A percentile compares a stretch with the other conserved stretches of the same genome.
phyloP scores from a whole-genome alignment of 371 early-diverging fungal genomes.

The Catenaria anguillulae region DNA sequence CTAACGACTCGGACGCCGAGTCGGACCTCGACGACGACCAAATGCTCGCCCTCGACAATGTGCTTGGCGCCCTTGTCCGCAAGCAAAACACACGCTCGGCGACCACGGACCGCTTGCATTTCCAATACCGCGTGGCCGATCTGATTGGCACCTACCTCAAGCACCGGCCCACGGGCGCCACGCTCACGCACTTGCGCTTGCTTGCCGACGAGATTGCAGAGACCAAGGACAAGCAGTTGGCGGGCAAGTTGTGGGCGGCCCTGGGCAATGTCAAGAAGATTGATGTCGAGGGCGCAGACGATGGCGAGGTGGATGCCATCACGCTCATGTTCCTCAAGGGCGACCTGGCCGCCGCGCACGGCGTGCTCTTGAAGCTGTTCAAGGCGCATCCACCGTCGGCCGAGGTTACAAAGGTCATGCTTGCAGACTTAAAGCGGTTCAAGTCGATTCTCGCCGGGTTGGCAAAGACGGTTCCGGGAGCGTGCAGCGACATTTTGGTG shows the following conservation, averaged over 20 bases:
- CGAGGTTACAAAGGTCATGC: not conserved
- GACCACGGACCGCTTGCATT: not conserved
- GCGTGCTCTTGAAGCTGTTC: not conserved
- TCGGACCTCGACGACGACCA: not conserved
- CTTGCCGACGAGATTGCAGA: not conserved
- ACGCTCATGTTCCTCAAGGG: not conserved
- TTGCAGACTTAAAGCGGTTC: not conserved
- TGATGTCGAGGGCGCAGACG: not conserved
- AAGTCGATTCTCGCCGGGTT: not conserved
- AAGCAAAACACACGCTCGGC: not conserved
- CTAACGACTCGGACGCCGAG: not conserved
- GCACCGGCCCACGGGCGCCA: not conserved
- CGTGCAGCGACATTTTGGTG: not conserved
- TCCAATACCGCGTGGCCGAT: constrained; percentile 1
- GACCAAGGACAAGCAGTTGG: not conserved
- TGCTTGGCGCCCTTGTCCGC: not conserved
- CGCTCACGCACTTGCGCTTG: not conserved
- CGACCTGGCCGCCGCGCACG: not conserved
- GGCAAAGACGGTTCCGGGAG: not conserved
- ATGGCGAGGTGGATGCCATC: not conserved
- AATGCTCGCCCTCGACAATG: constrained; percentile 1
- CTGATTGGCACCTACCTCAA: not conserved
- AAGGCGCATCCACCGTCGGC: not conserved
- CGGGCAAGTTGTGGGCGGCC: not conserved
- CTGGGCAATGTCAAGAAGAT: not conserved